A percentile compares a stretch with the other conserved stretches of the same genome.
phyloP scores from a whole-genome alignment of 139 green algal genomes.

The Ulvella scutata region DNA sequence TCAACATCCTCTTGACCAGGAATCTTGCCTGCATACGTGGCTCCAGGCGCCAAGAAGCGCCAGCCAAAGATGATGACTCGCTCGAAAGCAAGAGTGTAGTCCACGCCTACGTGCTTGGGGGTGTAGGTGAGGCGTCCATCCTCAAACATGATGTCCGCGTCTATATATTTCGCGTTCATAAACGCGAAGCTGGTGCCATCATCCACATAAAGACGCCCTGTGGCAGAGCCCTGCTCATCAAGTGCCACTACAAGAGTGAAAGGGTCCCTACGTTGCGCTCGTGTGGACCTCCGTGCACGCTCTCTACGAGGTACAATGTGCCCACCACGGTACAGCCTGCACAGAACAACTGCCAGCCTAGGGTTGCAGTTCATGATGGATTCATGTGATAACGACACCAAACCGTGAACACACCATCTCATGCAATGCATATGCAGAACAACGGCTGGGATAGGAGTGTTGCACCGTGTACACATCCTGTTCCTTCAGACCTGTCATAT shows the following conservation, averaged over 20 bases:
- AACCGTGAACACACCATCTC: too few species aligned
- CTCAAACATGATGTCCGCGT: constrained; percentile 18
- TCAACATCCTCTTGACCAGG: not conserved
- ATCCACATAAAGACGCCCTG: constrained; percentile 86
- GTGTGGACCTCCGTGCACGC: constrained; percentile 49
- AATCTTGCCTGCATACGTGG: not conserved
- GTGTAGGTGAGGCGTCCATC: constrained; percentile 13
- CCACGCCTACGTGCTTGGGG: not conserved
- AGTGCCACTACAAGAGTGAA: constrained; percentile 78
- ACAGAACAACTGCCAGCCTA: too few species aligned
- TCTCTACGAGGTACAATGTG: constrained; percentile 67
- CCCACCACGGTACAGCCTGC: constrained; percentile 53
- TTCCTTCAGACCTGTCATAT: too few species aligned
- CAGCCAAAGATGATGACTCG: constrained; percentile 34
- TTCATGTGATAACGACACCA: too few species aligned
- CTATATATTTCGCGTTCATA: constrained; percentile 30
- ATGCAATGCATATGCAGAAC: too few species aligned
- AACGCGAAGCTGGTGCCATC: constrained; percentile 85
- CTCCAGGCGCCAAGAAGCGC: constrained; percentile 5
- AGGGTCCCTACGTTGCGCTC: constrained; percentile 58
- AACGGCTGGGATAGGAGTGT: too few species aligned
- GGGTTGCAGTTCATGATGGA: too few species aligned
- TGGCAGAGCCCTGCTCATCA: constrained; percentile 40
- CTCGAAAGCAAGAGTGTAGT: constrained; percentile 13
- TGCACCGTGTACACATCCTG: too few species aligned